A percentile compares a stretch with the other conserved stretches of the same genome.
Evolutionary conservation across 2,329 filamentous ascomycete species (phyloP).

Genomic region (Corniculantispora saksenae): DNA sequence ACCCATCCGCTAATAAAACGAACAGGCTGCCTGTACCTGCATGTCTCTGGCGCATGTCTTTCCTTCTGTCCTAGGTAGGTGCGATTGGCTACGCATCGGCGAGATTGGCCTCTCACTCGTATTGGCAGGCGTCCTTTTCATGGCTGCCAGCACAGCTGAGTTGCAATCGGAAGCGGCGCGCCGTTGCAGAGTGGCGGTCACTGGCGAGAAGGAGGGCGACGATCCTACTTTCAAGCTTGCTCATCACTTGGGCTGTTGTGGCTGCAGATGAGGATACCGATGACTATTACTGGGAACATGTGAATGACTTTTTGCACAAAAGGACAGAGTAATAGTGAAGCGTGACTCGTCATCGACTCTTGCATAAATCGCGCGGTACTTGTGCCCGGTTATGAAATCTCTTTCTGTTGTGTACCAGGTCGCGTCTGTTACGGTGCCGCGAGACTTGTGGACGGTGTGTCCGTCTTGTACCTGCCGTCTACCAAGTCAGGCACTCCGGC

Average conservation of each 20-base stretch:
- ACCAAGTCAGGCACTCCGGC: too few species aligned
- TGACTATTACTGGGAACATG: too few species aligned
- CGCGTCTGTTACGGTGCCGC: background rate
- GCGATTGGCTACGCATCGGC: too few species aligned
- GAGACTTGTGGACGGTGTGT: background rate
- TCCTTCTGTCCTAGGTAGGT: background rate
- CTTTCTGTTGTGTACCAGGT: background rate
- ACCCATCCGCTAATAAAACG: background rate
- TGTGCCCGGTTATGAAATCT: background rate
- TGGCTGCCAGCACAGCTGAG: background rate
- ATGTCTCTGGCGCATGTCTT: background rate
- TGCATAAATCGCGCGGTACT: constrained; percentile 7
- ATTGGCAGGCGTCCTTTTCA: background rate
- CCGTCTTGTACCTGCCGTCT: background rate
- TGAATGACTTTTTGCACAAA: background rate
- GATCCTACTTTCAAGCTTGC: constrained; percentile 7
- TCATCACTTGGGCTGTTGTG: background rate
- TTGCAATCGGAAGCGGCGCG: background rate
- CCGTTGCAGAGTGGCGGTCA: background rate
- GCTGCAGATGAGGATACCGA: background rate
- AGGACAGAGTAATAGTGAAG: background rate
- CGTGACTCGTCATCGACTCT: background rate
- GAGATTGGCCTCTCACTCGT: too few species aligned
- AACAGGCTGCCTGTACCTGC: background rate
- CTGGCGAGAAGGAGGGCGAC: background rate